Conservation (phyloP, 2,329 filamentous ascomycete species). For the Incumbomyces delicatus region DNA sequence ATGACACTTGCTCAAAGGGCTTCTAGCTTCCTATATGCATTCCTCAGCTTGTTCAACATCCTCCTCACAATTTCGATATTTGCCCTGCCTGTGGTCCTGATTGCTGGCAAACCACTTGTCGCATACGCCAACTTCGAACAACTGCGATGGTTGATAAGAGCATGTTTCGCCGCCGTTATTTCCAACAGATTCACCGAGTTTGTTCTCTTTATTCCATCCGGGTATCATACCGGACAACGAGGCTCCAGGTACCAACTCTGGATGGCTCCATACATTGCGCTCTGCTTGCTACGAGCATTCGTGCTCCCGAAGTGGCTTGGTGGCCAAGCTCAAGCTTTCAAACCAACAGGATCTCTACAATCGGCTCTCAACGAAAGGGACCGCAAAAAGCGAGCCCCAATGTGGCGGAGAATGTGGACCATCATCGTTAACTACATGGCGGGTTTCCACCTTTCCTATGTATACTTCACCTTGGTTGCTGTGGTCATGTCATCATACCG, state of each 20-base stretch:
- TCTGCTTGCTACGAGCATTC: slow-evolving; percentile 50
- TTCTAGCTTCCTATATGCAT: slow-evolving; percentile 49
- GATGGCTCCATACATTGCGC: slow-evolving; percentile 54
- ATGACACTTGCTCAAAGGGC: slow-evolving; percentile 51
- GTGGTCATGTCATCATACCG: slow-evolving; percentile 44
- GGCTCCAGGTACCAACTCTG: slow-evolving; percentile 49
- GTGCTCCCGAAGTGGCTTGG: slow-evolving; percentile 51
- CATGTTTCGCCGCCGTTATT: slow-evolving; percentile 44
- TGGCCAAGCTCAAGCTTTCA: slow-evolving; percentile 49
- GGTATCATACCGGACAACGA: slow-evolving; percentile 50
- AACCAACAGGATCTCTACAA: slow-evolving; percentile 49
- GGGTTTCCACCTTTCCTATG: slow-evolving; percentile 45
- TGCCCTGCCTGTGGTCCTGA: slow-evolving; percentile 49
- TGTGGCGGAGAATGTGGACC: slow-evolving; percentile 45
- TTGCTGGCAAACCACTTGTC: slow-evolving; percentile 48
- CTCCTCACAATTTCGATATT: slow-evolving; percentile 46
- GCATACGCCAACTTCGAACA: slow-evolving; percentile 45
- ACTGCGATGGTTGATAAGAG: slow-evolving; percentile 50
- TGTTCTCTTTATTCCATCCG: slow-evolving; percentile 49
- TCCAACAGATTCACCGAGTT: slow-evolving; percentile 48
- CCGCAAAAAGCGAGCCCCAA: slow-evolving; percentile 26
- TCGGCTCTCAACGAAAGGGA: slow-evolving; percentile 51
- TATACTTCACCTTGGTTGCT: slow-evolving; percentile 44
- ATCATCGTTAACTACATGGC: slow-evolving; percentile 49
- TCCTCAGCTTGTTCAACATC: slow-evolving; percentile 47